phyloP scores from a whole-genome alignment of 352 stramenopile genomes.

The Phytophthora nicotianae region DNA sequence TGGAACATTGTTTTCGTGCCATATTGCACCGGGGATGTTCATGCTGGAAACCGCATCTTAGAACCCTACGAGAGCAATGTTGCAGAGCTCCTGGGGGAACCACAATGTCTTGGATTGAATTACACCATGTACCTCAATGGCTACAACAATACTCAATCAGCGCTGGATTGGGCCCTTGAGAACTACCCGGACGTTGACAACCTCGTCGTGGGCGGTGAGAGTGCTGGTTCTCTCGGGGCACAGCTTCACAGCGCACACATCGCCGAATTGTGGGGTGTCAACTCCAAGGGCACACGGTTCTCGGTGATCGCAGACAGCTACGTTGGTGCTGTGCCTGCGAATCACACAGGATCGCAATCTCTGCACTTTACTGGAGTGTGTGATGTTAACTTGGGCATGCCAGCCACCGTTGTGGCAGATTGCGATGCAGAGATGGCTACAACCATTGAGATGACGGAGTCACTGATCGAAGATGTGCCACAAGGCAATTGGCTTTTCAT shows the following conservation, averaged over 20 bases:
- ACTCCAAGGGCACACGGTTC: conserved; percentile 44
- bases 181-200: conserved; percentile 68
- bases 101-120: conserved; percentile 42
- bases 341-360: conserved; percentile 37
- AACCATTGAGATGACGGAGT: conserved; percentile 44
- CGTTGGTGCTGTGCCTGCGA: conserved; percentile 49
- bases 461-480: conserved; percentile 40
- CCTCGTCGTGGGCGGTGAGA: conserved; percentile 56
- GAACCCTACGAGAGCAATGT: conserved; percentile 33
- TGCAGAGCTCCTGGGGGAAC: conserved; percentile 39
- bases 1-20: conserved; percentile 77
- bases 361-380: conserved; percentile 3
- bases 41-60: conserved; percentile 48
- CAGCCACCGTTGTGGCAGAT: conserved; percentile 36
- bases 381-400: conserved; percentile 42
- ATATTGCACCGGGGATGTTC: conserved; percentile 76
- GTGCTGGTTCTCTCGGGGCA: conserved; percentile 53
- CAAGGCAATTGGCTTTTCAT: conserved; percentile 64
- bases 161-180: conserved; percentile 56
- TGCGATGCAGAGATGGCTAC: conserved; percentile 48
- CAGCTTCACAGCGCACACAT: conserved; percentile 49
- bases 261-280: conserved; percentile 58
- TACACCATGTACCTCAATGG: conserved; percentile 56
- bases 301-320: conserved; percentile 59
- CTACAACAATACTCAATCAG: conserved; percentile 68